Percentiles rank a stretch among this genome's conserved stretches.
These are phyloP conservation scores for Coniosporium tulheliwenetii DNA, from an alignment of 2,329 filamentous ascomycete genomes.

Conservation along the genomic window DNA sequence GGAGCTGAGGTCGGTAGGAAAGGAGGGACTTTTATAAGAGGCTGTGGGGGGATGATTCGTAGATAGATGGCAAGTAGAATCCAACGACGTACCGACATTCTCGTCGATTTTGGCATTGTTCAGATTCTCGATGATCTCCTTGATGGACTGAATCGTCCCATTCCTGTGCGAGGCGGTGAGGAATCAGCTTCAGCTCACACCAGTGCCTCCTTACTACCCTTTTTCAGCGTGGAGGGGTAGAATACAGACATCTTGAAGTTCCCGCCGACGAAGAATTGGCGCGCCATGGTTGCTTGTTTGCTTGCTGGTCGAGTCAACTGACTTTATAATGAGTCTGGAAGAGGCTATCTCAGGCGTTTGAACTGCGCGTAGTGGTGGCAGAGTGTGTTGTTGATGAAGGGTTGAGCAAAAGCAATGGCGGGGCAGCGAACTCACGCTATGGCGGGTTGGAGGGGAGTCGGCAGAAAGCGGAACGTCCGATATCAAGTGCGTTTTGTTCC, in stretches of 20 bases:
- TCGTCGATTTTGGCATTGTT: slow-evolving; percentile 72
- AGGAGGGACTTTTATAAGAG: too few relatives aligned
- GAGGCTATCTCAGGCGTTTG: too few relatives aligned
- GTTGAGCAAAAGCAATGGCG: too few relatives aligned
- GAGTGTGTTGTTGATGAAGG: too few relatives aligned
- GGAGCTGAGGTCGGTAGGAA: neutral
- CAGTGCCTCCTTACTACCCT: too few relatives aligned
- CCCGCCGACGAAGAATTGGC: slow-evolving; percentile 37
- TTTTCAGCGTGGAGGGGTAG: slow-evolving; percentile 5
- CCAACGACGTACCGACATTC: slow-evolving; percentile 45
- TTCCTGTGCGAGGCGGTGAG: slow-evolving; percentile 47
- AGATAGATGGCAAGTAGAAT: neutral
- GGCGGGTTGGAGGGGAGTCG: too few relatives aligned
- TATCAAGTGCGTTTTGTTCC: too few relatives aligned
- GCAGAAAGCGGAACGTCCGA: too few relatives aligned
- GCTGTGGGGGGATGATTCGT: neutral
- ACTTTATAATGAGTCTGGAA: too few relatives aligned
- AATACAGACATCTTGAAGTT: slow-evolving; percentile 93
- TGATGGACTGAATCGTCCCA: slow-evolving; percentile 78
- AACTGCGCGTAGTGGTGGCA: too few relatives aligned
- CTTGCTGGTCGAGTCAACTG: neutral
- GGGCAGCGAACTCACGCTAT: too few relatives aligned
- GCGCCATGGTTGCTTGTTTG: slow-evolving; percentile 14
- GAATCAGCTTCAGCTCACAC: neutral
- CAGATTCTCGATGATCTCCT: slow-evolving; percentile 75